Percentiles rank a stretch among this genome's conserved stretches.
Conservation (phyloP, 2,329 filamentous ascomycete genomes). For the Chaetomium sp. region DNA sequence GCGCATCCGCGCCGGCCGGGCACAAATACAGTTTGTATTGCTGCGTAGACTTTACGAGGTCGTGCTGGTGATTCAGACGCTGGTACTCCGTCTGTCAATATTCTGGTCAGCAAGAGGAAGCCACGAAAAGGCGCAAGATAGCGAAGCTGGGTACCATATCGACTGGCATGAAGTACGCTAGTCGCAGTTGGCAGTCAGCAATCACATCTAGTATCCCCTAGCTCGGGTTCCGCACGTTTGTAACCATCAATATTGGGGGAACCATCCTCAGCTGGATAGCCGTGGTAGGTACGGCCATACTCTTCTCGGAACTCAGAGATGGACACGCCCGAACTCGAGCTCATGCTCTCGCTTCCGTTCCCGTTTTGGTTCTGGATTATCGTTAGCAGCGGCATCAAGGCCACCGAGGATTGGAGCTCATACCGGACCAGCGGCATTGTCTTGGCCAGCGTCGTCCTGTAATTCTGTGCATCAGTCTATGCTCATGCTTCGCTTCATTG, state of each 20-base stretch:
- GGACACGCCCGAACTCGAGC: no score
- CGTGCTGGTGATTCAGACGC: slow-evolving; percentile 24
- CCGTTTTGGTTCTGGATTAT: no score
- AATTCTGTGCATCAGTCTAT: neutral
- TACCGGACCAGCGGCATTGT: neutral
- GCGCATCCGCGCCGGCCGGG: slow-evolving; percentile 41
- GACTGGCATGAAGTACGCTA: neutral
- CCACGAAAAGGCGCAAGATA: neutral
- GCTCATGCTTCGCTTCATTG: neutral
- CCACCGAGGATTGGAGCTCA: neutral
- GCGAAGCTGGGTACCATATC: neutral
- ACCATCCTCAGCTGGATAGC: neutral
- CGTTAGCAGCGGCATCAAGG: neutral
- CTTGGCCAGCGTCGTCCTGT: neutral
- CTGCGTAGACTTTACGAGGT: slow-evolving; percentile 30
- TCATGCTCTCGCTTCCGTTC: no score
- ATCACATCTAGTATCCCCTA: no score
- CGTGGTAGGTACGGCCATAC: slow-evolving; percentile 11
- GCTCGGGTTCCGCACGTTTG: neutral
- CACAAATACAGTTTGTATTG: slow-evolving; percentile 48
- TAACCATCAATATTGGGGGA: neutral
- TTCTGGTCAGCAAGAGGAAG: neutral
- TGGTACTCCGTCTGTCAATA: neutral
- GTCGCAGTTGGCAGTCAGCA: neutral
- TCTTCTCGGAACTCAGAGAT: no score